Base-by-base conservation (phyloP, 2,329 filamentous ascomycete species). In the Aspergillus puulaauensis region DNA sequence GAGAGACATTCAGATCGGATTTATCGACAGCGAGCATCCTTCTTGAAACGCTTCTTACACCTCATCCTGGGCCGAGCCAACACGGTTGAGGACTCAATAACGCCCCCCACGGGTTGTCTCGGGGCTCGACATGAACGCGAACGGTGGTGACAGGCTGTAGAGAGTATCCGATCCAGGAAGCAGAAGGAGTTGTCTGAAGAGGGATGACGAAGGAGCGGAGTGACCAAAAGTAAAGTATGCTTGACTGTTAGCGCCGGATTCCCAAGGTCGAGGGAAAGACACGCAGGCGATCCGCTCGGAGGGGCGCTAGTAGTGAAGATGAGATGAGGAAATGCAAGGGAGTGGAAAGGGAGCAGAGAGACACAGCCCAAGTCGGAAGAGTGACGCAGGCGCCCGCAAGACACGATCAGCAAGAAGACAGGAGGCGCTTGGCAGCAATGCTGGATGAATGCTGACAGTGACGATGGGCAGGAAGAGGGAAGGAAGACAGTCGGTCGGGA, bases 31-130 rank as follows among this genome's bases (percentile, higher is more conserved):
- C 69, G 71, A 72, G 70, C 71, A 74, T 74, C 68, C 68, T 72
- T 67, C 68, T 74, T 77, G 62, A 70, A 73, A 57, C 75, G 73
- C 75, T 76, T 77, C 69, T 72, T 73, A 75, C 71, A 74, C 74
- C 73, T 71, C 75, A 77, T 77, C 69, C 75, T 77, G 74, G 68
- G 68, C 66, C 60, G 61, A 59, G 54, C 62, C 64, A 60, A 60
- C 56, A 55, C 59, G 58, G 50, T 60, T 58, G 57, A 64, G 12
- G 66, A 58, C 62, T 69, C 70, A 73, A 66, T 65, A 65, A 69
- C 68, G 65, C 56, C 63, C 56, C 62, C 64, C 63, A 64, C 65
- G 60, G 52, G 56, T 64, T 56, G 59, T 62, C 57, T 60, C 59
- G 39, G 61, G 59, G 59, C 41, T 65, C 65, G 65, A 65, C 65